These are phyloP conservation scores for Paratrypanosoma confusum DNA, from an alignment of 208 protist species.

Conservation along the genomic window DNA sequence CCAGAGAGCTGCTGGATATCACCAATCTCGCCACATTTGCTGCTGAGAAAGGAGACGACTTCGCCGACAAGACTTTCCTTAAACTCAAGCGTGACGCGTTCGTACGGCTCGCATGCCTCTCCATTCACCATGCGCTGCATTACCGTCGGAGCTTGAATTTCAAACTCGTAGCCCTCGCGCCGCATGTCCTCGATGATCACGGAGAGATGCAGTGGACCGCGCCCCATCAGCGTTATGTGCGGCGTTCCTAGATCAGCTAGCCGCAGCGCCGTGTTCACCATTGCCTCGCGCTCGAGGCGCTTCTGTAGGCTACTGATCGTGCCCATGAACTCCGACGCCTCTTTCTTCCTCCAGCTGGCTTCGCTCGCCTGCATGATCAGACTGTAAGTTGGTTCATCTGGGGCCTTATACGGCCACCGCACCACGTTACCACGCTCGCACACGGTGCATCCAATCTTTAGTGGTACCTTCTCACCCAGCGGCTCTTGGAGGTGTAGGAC, in stretches of 20 bases:
- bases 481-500: constrained; percentile 75
- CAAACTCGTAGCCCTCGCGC: constrained; percentile 95
- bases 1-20: constrained; percentile 73
- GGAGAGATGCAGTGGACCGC: constrained; percentile 95
- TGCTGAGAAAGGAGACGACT: constrained; percentile 78
- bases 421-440: constrained; percentile 54
- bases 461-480: constrained; percentile 71
- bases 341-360: constrained; percentile 86
- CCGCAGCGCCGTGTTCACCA: constrained; percentile 91
- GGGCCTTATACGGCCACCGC: constrained; percentile 76
- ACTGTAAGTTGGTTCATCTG: constrained; percentile 92
- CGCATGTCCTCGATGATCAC: constrained; percentile 97
- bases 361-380: constrained; percentile 87
- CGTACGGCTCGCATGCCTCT: constrained; percentile 77
- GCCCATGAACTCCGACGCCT: constrained; percentile 68
- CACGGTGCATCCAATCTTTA: constrained; percentile 83
- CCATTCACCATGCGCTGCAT: constrained; percentile 73
- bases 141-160: constrained; percentile 90
- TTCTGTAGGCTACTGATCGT: constrained; percentile 47
- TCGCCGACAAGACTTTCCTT: constrained; percentile 51
- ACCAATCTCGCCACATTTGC: constrained; percentile 81
- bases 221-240: constrained; percentile 82
- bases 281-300: constrained; percentile 82
- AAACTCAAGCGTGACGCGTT: constrained; percentile 75
- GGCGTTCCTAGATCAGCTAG: constrained; percentile 30